A percentile compares a stretch with the other conserved stretches of the same genome.
Conservation (phyloP, 2,329 filamentous ascomycete genomes). For the Purpureocillium lavendulum region DNA sequence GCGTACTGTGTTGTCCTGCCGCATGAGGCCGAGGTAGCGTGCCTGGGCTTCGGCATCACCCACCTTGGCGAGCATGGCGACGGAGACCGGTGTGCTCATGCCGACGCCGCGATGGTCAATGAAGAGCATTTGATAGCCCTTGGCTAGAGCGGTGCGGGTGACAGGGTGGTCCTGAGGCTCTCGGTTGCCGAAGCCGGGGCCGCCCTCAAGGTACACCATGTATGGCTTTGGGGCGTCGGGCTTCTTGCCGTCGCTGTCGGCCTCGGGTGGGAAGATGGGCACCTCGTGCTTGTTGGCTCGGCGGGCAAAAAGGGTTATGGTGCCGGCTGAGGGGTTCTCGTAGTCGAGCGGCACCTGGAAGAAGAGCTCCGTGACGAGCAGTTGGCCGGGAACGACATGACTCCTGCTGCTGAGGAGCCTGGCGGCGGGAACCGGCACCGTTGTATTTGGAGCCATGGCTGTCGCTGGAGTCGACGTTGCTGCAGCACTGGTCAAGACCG, state of each 20-base stretch:
- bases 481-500: background rate
- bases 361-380: slow-evolving; percentile 72
- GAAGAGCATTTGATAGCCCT: slow-evolving; percentile 77
- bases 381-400: slow-evolving; percentile 49
- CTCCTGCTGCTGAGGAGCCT: slow-evolving; percentile 31
- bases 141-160: slow-evolving; percentile 62
- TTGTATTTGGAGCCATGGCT: slow-evolving; percentile 6
- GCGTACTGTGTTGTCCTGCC: slow-evolving; percentile 82
- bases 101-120: slow-evolving; percentile 92
- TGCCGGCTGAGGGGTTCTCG: slow-evolving; percentile 47
- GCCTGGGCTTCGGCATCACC: slow-evolving; percentile 52
- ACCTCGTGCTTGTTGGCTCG: slow-evolving; percentile 60
- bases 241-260: slow-evolving; percentile 6
- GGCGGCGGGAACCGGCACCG: slow-evolving; percentile 23
- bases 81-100: slow-evolving; percentile 70
- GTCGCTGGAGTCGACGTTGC: slow-evolving; percentile 6
- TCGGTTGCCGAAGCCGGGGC: slow-evolving; percentile 70
- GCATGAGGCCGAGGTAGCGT: slow-evolving; percentile 73
- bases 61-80: slow-evolving; percentile 52
- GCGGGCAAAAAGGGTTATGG: slow-evolving; percentile 70
- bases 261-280: slow-evolving; percentile 41
- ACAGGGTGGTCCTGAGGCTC: slow-evolving; percentile 66
- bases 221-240: slow-evolving; percentile 39
- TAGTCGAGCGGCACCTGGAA: slow-evolving; percentile 85
- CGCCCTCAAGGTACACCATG: slow-evolving; percentile 74